phyloP scores from a whole-genome alignment of 345 rosid genomes.

The Hibiscus tridactylites region DNA sequence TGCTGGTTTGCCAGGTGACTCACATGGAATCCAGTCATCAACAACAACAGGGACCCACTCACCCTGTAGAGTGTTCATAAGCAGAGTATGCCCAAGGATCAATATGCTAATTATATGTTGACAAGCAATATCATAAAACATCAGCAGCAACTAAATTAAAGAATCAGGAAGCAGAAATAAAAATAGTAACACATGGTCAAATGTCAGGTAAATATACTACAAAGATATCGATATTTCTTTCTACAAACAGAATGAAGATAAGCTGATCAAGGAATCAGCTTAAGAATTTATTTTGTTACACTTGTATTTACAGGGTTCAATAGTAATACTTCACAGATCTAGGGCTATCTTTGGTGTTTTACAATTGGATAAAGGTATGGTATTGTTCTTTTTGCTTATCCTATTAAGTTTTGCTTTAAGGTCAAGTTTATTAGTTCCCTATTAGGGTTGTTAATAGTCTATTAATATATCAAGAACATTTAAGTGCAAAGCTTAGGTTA shows the following conservation, averaged over 20 bases:
- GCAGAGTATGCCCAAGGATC: conserved; percentile 4
- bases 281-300: background rate
- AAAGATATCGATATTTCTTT: background rate
- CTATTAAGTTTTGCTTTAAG: background rate
- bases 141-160: background rate
- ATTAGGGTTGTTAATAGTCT: background rate
- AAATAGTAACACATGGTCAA: background rate
- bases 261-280: background rate
- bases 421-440: background rate
- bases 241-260: background rate
- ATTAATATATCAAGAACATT: background rate
- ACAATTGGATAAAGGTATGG: background rate
- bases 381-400: background rate
- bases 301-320: background rate
- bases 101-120: background rate
- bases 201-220: background rate
- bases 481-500: background rate
- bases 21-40: conserved; percentile 99
- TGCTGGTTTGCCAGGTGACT: conserved; percentile 91
- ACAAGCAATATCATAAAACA: background rate
- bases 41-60: conserved; percentile 99
- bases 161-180: background rate
- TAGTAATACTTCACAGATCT: too few relatives aligned
- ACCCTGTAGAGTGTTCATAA: conserved; percentile 47
- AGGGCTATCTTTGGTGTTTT: background rate